phyloP scores from a whole-genome alignment of 768 basidiomycete species.

The Tubosaeta brunneosetosa region DNA sequence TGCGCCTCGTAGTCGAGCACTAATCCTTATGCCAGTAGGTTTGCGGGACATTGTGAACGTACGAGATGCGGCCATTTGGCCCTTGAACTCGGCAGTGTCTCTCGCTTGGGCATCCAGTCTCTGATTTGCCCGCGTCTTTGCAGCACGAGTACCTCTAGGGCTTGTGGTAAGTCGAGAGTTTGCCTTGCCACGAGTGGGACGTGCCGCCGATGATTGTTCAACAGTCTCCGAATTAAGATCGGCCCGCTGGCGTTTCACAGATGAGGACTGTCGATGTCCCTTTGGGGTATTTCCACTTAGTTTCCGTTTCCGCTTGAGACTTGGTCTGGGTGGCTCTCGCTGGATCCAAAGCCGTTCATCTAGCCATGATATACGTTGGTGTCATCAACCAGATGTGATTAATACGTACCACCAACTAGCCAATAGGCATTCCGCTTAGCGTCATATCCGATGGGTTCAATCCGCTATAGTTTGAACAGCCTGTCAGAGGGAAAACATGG shows the following conservation, averaged over 20 bases:
- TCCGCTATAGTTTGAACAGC: constrained; percentile 48
- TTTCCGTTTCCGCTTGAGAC: constrained; percentile 40
- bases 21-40: constrained; percentile 56
- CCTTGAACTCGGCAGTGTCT: constrained; percentile 59
- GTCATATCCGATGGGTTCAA: constrained; percentile 84
- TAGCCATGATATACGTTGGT: constrained; percentile 24
- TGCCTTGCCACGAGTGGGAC: constrained; percentile 14
- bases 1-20: constrained; percentile 57
- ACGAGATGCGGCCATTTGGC: constrained; percentile 33
- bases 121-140: constrained; percentile 67
- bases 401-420: constrained; percentile 66
- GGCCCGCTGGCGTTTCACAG: constrained; percentile 26
- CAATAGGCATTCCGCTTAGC: constrained; percentile 76
- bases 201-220: constrained; percentile 6
- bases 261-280: constrained; percentile 10
- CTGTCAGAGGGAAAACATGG: background rate
- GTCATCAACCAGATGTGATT: background rate
- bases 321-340: constrained; percentile 53
- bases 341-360: constrained; percentile 87
- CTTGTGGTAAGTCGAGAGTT: constrained; percentile 21
- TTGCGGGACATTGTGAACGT: constrained; percentile 23
- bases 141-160: constrained; percentile 53
- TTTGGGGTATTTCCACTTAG: constrained; percentile 22
- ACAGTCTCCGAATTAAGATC: constrained; percentile 1
- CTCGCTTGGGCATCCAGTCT: constrained; percentile 66